phyloP scores from a whole-genome alignment of 2,329 filamentous ascomycete species.

The Phaeosphaeria sp. region DNA sequence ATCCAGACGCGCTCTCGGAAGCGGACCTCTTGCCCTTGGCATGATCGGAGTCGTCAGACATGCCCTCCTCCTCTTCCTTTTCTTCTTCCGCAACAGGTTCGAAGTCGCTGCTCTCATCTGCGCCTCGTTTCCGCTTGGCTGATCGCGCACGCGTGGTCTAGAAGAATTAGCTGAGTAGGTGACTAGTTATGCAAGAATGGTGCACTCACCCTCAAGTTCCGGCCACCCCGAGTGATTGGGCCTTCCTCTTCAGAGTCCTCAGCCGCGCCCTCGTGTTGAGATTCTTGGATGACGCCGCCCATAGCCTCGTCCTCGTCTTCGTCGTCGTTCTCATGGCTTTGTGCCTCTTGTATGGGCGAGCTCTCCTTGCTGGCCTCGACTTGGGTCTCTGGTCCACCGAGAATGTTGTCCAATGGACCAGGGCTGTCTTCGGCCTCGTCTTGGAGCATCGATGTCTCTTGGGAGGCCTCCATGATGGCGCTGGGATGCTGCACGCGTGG shows the following conservation, averaged over 20 bases:
- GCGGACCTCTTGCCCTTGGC: slow-evolving; percentile 50
- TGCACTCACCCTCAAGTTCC: slow-evolving; percentile 39
- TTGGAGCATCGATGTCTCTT: slow-evolving; percentile 54
- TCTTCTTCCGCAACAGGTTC: slow-evolving; percentile 66
- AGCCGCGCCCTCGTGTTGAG: slow-evolving; percentile 46
- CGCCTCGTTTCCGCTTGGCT: slow-evolving; percentile 48
- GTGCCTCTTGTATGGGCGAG: slow-evolving; percentile 40
- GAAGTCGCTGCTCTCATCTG: slow-evolving; percentile 68
- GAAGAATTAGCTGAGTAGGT: slow-evolving; percentile 16
- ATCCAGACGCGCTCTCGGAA: slow-evolving; percentile 47
- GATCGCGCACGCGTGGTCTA: slow-evolving; percentile 38
- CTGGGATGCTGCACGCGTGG: slow-evolving; percentile 55
- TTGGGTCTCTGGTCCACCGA: slow-evolving; percentile 46
- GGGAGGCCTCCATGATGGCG: slow-evolving; percentile 61
- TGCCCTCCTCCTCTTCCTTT: slow-evolving; percentile 61
- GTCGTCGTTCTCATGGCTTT: slow-evolving; percentile 39
- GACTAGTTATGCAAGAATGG: neutral
- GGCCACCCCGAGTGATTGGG: slow-evolving; percentile 57
- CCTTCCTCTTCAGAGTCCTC: slow-evolving; percentile 62
- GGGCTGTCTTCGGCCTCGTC: slow-evolving; percentile 36
- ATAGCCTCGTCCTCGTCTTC: slow-evolving; percentile 38
- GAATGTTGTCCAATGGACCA: slow-evolving; percentile 40
- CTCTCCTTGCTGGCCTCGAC: slow-evolving; percentile 43
- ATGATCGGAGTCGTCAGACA: slow-evolving; percentile 59
- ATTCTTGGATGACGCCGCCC: slow-evolving; percentile 52